These are phyloP conservation scores for Mucor mucedo DNA, from an alignment of 371 early-diverging fungal species.

Conservation along the genomic window DNA sequence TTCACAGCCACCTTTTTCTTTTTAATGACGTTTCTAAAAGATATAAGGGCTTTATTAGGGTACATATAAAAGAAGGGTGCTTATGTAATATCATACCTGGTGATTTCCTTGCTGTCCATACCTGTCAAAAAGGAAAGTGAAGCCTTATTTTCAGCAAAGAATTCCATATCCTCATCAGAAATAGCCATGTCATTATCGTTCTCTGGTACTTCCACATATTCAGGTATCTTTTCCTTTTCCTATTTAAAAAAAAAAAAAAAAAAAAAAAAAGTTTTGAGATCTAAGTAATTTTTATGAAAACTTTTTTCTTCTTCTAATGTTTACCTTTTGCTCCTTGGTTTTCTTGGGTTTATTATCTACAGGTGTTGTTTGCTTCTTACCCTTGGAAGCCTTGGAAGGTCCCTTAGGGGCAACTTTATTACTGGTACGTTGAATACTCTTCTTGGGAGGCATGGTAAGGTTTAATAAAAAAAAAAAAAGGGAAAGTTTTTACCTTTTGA, in stretches of 20 bases:
- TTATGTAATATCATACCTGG: conserved; percentile 32
- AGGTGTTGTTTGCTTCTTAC: background rate
- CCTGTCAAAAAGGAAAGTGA: conserved; percentile 51
- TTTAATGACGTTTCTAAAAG: conserved; percentile 25
- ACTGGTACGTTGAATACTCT: conserved; percentile 16
- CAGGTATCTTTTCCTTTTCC: conserved; percentile 23
- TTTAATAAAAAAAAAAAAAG: no score
- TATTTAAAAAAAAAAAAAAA: background rate
- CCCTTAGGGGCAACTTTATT: conserved; percentile 15
- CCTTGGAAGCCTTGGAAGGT: background rate
- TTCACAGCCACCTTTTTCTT: conserved; percentile 23
- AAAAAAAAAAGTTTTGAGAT: background rate
- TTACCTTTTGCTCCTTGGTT: conserved; percentile 21
- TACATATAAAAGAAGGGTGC: no score
- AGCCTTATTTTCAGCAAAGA: conserved; percentile 46
- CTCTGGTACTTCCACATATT: conserved; percentile 35
- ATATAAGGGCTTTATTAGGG: background rate
- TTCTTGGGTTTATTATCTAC: background rate
- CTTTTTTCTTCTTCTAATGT: background rate
- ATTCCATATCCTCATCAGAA: conserved; percentile 72
- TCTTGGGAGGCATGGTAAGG: conserved; percentile 21
- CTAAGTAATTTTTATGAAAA: background rate
- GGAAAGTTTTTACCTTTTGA: no score
- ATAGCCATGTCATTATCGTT: conserved; percentile 54
- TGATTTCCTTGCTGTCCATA: conserved; percentile 47